These are phyloP conservation scores for Narthecium ossifragum DNA, from an alignment of 106 monocot species.

Conservation along the genomic window DNA sequence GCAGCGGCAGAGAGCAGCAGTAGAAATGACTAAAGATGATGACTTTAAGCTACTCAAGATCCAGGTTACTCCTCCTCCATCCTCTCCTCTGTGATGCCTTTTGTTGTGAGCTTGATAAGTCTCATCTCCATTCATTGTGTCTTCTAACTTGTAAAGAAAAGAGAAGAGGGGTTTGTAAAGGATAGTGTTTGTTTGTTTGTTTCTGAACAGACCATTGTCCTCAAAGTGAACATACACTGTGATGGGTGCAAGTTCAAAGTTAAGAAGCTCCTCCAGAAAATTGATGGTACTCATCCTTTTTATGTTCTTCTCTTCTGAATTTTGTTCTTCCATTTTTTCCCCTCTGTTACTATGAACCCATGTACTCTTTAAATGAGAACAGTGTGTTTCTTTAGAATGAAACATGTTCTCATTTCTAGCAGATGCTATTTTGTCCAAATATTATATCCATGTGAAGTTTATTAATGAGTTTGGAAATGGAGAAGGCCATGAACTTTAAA, in stretches of 20 bases:
- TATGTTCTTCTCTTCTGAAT: not conserved
- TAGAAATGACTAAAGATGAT: slow-evolving; percentile 47
- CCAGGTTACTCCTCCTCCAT: slow-evolving; percentile 28
- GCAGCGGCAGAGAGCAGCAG: not conserved
- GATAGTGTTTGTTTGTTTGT: slow-evolving; percentile 2
- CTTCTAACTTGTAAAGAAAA: not conserved
- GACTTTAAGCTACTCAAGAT: slow-evolving; percentile 70
- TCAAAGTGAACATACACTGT: slow-evolving; percentile 46
- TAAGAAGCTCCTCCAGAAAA: slow-evolving; percentile 35
- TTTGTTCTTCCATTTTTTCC: not conserved
- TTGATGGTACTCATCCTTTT: slow-evolving; percentile 21
- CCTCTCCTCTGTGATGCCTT: not conserved
- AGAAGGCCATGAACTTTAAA: no score
- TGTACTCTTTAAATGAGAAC: no score
- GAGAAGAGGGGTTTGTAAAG: not conserved
- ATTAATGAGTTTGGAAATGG: no score
- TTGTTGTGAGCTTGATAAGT: not conserved
- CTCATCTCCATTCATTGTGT: not conserved
- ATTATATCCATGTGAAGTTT: no score
- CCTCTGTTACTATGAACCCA: no score
- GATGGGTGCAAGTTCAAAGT: slow-evolving; percentile 40
- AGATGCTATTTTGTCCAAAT: no score
- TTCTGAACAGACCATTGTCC: slow-evolving; percentile 27
- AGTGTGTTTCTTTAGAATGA: no score
- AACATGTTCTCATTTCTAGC: no score